A percentile compares a stretch with the other conserved stretches of the same genome.
Evolutionary conservation across 441 rosid species (phyloP).

Genomic region (Adansonia madagascariensis): DNA sequence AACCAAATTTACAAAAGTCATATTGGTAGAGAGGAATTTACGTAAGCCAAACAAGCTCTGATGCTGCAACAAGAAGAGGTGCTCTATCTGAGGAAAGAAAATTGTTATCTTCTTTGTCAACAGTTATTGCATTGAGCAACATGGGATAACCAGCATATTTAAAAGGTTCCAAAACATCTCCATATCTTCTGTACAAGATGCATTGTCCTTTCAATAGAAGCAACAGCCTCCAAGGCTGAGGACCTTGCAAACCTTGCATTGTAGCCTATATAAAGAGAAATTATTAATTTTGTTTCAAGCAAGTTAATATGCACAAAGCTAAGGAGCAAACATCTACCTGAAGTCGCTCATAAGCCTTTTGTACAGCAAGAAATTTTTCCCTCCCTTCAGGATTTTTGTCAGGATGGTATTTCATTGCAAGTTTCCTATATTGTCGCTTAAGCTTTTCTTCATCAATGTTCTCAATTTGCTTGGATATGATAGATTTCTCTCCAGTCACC

Average conservation of each 20-base stretch:
- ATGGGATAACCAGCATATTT: constrained; percentile 99
- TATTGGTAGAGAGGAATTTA: constrained; percentile 40
- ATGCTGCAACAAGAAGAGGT: constrained; percentile 98
- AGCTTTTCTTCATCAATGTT: constrained; percentile 99
- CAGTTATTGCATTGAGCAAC: constrained; percentile 95
- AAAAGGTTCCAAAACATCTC: constrained; percentile 87
- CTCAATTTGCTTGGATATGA: constrained; percentile 88
- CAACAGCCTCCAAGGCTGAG: constrained; percentile 98
- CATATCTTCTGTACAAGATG: constrained; percentile 91
- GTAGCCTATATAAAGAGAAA: constrained; percentile 70
- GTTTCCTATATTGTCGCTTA: constrained; percentile 98
- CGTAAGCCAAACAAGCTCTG: constrained; percentile 98
- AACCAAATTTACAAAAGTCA: constrained; percentile 20
- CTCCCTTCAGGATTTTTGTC: constrained; percentile 99
- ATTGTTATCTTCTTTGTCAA: constrained; percentile 91
- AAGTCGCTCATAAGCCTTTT: constrained; percentile 97
- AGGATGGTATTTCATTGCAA: constrained; percentile 99
- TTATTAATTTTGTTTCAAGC: constrained; percentile 15
- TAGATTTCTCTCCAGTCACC: constrained; percentile 58
- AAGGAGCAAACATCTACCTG: constrained; percentile 62
- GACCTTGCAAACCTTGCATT: constrained; percentile 99
- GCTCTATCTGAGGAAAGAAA: constrained; percentile 91
- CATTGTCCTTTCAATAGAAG: constrained; percentile 97
- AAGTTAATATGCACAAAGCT: constrained; percentile 16
- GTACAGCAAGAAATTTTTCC: constrained; percentile 98